Evolutionary conservation across 2,329 filamentous ascomycete species (phyloP).

Genomic region (Fusarium nanum): DNA sequence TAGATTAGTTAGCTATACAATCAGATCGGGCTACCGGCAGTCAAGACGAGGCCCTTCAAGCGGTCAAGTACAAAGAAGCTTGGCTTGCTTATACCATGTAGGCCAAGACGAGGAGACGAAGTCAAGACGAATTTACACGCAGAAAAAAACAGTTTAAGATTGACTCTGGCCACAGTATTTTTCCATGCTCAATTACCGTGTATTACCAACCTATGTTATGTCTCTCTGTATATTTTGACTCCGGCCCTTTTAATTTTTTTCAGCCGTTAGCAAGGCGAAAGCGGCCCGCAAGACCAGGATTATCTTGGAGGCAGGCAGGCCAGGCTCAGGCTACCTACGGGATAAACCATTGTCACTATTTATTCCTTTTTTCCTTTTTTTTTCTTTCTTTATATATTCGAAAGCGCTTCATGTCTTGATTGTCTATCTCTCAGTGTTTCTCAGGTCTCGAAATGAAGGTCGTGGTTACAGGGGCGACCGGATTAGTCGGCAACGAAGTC

Average conservation of each 20-base stretch:
- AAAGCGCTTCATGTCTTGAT: background rate
- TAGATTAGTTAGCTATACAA: background rate
- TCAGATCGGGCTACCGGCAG: conserved; percentile 17
- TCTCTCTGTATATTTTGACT: conserved; percentile 5
- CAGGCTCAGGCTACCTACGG: conserved; percentile 8
- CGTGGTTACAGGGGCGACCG: conserved; percentile 69
- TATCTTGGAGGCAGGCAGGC: conserved; percentile 1
- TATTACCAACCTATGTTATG: background rate
- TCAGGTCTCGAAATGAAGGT: conserved; percentile 61
- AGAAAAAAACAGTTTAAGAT: background rate
- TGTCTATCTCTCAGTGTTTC: background rate
- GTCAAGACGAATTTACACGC: conserved; percentile 6
- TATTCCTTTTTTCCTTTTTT: background rate
- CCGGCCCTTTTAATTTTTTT: conserved; percentile 26
- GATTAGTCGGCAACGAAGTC: conserved; percentile 66
- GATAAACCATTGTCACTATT: conserved; percentile 15
- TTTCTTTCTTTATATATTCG: background rate
- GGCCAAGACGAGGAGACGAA: background rate
- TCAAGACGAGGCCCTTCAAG: background rate
- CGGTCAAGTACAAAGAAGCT: background rate
- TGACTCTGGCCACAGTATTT: background rate
- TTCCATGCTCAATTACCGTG: background rate
- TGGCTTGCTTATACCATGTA: conserved; percentile 3
- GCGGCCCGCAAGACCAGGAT: conserved; percentile 35
- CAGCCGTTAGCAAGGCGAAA: conserved; percentile 29